Evolutionary conservation across 805 yeast species (phyloP).

Genomic region (Kodamaea lidongshanica): DNA sequence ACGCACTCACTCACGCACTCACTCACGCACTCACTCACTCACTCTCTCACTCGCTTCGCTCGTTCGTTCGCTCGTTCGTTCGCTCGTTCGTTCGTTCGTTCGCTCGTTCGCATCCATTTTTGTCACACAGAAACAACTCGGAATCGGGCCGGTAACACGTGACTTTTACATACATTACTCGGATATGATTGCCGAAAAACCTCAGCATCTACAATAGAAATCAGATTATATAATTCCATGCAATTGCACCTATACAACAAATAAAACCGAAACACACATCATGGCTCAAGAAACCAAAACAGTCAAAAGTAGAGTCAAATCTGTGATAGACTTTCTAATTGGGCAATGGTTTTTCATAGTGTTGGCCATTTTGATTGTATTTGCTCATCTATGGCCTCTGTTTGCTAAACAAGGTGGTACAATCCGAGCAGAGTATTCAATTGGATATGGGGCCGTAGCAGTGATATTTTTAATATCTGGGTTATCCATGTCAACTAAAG

Average conservation of each 20-base stretch:
- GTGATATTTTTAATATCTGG: constrained; percentile 80
- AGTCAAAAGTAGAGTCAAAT: constrained; percentile 6
- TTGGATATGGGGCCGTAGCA: constrained; percentile 84
- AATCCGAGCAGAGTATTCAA: constrained; percentile 66
- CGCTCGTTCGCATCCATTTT: too few species aligned
- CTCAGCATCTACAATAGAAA: not conserved
- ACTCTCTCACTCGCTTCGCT: too few species aligned
- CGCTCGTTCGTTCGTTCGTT: too few species aligned
- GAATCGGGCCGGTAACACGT: constrained; percentile 6
- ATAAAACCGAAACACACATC: not conserved
- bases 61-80: too few species aligned
- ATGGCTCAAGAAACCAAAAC: constrained; percentile 1
- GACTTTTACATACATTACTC: constrained; percentile 3
- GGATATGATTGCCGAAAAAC: not conserved
- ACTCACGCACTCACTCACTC: too few species aligned
- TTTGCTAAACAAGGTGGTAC: constrained; percentile 82
- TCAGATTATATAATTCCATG: not conserved
- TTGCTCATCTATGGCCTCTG: constrained; percentile 73
- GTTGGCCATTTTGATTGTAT: constrained; percentile 64
- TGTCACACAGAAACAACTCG: too few species aligned
- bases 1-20: too few species aligned
- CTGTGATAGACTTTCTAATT: constrained; percentile 22
- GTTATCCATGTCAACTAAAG: constrained; percentile 62
- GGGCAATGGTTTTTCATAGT: constrained; percentile 72
- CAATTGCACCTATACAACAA: not conserved